Percentiles rank a stretch among this genome's conserved stretches.
Conservation (phyloP, 208 protist species). For the Strigomonas culicis region DNA sequence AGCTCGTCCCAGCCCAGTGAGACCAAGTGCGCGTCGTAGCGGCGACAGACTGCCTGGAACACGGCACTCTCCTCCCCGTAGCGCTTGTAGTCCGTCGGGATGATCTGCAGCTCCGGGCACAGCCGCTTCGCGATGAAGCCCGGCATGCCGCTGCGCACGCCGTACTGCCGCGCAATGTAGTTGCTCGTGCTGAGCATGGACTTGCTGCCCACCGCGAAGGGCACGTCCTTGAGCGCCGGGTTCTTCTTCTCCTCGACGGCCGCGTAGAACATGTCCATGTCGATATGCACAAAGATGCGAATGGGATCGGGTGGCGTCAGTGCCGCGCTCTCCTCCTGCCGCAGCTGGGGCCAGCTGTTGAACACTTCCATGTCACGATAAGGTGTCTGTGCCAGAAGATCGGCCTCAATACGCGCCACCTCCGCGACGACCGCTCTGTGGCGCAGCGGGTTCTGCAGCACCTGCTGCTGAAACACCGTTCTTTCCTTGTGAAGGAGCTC, state of each 20-base stretch:
- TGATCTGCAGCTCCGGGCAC: constrained; percentile 81
- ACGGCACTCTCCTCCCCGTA: constrained; percentile 50
- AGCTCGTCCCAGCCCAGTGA: constrained; percentile 67
- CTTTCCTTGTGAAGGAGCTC: constrained; percentile 32
- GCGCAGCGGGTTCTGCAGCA: constrained; percentile 13
- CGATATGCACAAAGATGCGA: constrained; percentile 54
- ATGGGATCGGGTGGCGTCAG: constrained; percentile 1
- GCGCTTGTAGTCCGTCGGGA: constrained; percentile 53
- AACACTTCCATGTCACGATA: background rate
- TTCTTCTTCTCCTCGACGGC: constrained; percentile 89
- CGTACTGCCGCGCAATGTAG: constrained; percentile 92
- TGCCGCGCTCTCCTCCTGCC: background rate
- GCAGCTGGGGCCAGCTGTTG: no score
- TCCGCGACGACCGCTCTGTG: background rate
- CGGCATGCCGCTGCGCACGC: constrained; percentile 94
- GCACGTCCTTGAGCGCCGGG: constrained; percentile 66
- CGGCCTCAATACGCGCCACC: constrained; percentile 18
- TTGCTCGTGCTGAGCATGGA: constrained; percentile 93
- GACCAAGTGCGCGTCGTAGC: constrained; percentile 73
- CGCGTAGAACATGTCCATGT: constrained; percentile 94
- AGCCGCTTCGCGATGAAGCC: constrained; percentile 90
- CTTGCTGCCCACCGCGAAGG: constrained; percentile 89
- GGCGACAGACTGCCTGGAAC: constrained; percentile 50
- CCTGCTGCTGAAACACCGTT: constrained; percentile 11
- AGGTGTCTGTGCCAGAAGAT: constrained; percentile 9